Percentiles rank a stretch among this genome's conserved stretches.
Conservation (phyloP, 2,329 filamentous ascomycete species). For the Claviceps maximensis region DNA sequence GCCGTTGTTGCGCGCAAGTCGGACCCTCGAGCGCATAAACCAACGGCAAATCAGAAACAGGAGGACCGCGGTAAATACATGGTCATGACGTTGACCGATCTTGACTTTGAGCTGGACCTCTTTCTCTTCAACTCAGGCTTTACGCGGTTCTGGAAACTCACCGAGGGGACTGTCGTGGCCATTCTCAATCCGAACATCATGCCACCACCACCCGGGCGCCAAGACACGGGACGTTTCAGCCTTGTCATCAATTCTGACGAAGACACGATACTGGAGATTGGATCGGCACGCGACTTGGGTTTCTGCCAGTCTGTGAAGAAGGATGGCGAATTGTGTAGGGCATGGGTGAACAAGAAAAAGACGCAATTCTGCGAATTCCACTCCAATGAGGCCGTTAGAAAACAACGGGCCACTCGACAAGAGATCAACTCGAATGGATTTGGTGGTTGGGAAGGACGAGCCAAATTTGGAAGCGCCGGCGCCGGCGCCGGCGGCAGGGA, state of each 20-base stretch:
- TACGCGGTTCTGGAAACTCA: constrained; percentile 86
- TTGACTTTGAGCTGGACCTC: constrained; percentile 82
- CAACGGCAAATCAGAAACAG: constrained; percentile 28
- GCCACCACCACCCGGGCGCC: constrained; percentile 63
- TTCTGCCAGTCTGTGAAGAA: constrained; percentile 78
- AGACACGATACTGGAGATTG: constrained; percentile 84
- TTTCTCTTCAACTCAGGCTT: constrained; percentile 89
- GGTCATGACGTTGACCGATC: constrained; percentile 74
- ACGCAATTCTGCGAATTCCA: constrained; percentile 92
- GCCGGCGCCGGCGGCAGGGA: constrained; percentile 6
- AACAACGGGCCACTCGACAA: constrained; percentile 51
- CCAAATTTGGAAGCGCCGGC: constrained; percentile 12
- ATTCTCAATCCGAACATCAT: constrained; percentile 86
- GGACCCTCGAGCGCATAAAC: constrained; percentile 51
- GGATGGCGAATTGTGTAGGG: constrained; percentile 65
- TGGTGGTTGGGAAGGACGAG: constrained; percentile 19
- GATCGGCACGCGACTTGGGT: constrained; percentile 69
- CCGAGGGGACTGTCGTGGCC: constrained; percentile 78
- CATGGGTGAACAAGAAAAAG: constrained; percentile 79
- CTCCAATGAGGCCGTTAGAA: constrained; percentile 66
- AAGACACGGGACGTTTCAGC: constrained; percentile 73
- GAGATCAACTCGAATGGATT: constrained; percentile 63
- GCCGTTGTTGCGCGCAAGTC: constrained; percentile 84
- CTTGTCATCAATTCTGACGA: constrained; percentile 74
- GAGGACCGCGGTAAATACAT: constrained; percentile 74